Evolutionary conservation across 495 filamentous ascomycete species (phyloP).

Genomic region (Podospora pseudoanserina): DNA sequence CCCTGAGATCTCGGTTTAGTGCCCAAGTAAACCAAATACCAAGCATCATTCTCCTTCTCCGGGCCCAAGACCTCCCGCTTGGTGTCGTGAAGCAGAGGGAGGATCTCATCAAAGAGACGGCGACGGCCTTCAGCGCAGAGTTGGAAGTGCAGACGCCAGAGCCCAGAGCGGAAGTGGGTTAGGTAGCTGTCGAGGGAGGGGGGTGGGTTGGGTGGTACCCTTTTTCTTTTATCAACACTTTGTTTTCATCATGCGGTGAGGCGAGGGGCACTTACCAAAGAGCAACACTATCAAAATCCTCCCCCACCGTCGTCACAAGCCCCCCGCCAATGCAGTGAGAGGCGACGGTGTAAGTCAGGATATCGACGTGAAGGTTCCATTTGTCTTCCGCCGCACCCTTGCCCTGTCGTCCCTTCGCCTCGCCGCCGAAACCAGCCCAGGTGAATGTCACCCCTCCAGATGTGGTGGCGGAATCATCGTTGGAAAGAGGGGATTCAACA

Average conservation of each 20-base stretch:
- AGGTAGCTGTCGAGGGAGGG: conserved; percentile 63
- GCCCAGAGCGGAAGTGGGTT: conserved; percentile 66
- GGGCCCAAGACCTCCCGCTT: conserved; percentile 61
- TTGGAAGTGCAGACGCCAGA: conserved; percentile 69
- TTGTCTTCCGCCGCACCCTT: conserved; percentile 46
- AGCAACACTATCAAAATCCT: conserved; percentile 70
- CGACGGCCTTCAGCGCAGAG: conserved; percentile 63
- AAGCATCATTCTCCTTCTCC: conserved; percentile 58
- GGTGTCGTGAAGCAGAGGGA: conserved; percentile 70
- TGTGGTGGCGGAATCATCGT: background rate
- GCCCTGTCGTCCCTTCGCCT: background rate
- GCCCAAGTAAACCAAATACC: conserved; percentile 77
- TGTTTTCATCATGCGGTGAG: background rate
- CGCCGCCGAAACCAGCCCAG: background rate
- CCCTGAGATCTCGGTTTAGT: conserved; percentile 62
- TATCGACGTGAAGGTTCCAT: conserved; percentile 69
- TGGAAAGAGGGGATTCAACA: background rate
- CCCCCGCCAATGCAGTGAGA: conserved; percentile 64
- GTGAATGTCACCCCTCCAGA: background rate
- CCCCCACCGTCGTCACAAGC: conserved; percentile 65
- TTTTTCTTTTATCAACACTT: background rate
- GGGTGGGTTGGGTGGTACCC: conserved; percentile 67
- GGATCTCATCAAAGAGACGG: conserved; percentile 73
- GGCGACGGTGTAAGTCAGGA: conserved; percentile 68
- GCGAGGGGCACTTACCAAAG: conserved; percentile 60